Conservation (phyloP, 805 yeast species). For the Sungouiella blattae region DNA sequence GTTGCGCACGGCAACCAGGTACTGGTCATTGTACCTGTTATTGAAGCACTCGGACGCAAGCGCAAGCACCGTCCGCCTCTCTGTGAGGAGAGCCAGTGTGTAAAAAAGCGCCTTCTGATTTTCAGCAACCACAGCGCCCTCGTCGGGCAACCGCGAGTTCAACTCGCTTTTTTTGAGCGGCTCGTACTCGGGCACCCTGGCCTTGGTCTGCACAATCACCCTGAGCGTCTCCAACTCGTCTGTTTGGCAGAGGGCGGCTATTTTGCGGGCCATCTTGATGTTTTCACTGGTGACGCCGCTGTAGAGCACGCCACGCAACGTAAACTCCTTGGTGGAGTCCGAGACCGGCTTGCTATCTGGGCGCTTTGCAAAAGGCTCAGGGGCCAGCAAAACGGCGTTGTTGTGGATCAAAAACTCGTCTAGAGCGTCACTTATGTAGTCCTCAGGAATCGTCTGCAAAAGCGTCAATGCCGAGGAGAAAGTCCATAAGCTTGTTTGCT, state of each 20-base stretch:
- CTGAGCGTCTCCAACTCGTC: conserved; percentile 48
- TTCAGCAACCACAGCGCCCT: conserved; percentile 27
- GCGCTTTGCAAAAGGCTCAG: conserved; percentile 25
- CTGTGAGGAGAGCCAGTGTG: conserved; percentile 42
- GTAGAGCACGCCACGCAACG: conserved; percentile 40
- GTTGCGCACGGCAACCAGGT: conserved; percentile 28
- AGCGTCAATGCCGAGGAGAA: conserved; percentile 36
- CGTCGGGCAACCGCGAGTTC: conserved; percentile 34
- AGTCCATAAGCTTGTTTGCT: conserved; percentile 27
- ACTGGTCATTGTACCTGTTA: conserved; percentile 13
- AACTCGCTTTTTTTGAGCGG: conserved; percentile 20
- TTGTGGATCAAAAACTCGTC: conserved; percentile 39
- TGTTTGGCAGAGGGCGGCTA: conserved; percentile 37
- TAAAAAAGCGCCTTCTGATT: conserved; percentile 31
- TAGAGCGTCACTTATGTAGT: conserved; percentile 31
- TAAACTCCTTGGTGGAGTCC: conserved; percentile 25
- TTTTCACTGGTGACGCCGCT: conserved; percentile 30
- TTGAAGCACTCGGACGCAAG: conserved; percentile 31
- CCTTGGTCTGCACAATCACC: conserved; percentile 38
- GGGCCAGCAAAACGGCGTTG: conserved; percentile 24
- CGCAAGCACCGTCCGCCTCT: conserved; percentile 48
- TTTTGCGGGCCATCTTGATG: conserved; percentile 36
- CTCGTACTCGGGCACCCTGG: conserved; percentile 33
- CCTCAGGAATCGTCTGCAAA: conserved; percentile 27
- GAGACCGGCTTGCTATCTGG: conserved; percentile 1